Evolutionary conservation across 768 basidiomycete species (phyloP).

Genomic region (Mycena galopus): DNA sequence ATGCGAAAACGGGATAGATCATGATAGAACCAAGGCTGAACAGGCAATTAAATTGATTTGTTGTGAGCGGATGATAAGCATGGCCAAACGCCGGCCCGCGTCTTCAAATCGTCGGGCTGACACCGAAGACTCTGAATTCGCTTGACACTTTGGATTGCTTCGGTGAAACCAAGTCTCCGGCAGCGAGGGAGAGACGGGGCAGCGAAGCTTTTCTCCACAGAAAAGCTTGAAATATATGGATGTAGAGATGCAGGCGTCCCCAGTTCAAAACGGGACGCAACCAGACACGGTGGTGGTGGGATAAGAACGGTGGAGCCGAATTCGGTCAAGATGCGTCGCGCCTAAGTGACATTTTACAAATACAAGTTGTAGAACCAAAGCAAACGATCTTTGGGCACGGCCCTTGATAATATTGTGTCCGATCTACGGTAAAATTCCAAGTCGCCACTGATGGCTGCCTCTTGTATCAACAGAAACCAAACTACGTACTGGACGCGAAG

Average conservation of each 20-base stretch:
- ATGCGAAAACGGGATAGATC: too few species aligned
- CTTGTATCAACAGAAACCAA: slow-evolving; percentile 23
- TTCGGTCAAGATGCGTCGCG: slow-evolving; percentile 13
- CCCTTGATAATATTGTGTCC: slow-evolving; percentile 21
- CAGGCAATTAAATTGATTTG: background rate
- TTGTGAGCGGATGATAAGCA: background rate
- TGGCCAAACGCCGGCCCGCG: background rate
- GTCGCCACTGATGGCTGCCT: slow-evolving; percentile 14
- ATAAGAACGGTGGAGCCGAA: slow-evolving; percentile 12
- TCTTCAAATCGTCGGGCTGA: slow-evolving; percentile 1
- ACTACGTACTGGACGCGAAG: slow-evolving; percentile 26
- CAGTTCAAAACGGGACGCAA: slow-evolving; percentile 7
- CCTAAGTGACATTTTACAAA: slow-evolving; percentile 6
- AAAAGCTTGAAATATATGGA: slow-evolving; percentile 7
- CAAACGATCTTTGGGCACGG: slow-evolving; percentile 17
- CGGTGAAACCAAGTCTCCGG: slow-evolving; percentile 14
- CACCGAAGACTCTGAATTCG: slow-evolving; percentile 5
- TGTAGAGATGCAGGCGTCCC: slow-evolving; percentile 7
- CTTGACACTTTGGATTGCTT: slow-evolving; percentile 17
- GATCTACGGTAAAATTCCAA: slow-evolving; percentile 12
- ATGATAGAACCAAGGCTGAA: too few species aligned
- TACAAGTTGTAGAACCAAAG: slow-evolving; percentile 16
- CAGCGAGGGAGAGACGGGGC: slow-evolving; percentile 6
- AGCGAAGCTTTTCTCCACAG: slow-evolving; percentile 13
- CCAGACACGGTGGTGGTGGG: slow-evolving; percentile 12